Base-by-base conservation (phyloP, 2,329 filamentous ascomycete species). In the Ophiocordyceps camponoti-floridani region DNA sequence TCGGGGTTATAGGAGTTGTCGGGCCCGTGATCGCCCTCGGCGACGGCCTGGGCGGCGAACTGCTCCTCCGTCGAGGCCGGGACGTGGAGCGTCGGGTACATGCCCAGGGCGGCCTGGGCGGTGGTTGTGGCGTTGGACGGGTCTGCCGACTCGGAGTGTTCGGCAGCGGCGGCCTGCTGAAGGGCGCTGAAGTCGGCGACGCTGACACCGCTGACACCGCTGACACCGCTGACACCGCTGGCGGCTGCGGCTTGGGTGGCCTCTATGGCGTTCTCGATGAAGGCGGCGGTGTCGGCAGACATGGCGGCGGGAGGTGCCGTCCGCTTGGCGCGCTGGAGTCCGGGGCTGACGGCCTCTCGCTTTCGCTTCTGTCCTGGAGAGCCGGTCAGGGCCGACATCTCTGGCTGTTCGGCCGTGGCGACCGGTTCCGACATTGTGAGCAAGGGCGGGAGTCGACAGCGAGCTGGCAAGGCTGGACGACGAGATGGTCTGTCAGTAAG, bases 71-170 rank as follows among this genome's bases (percentile, higher is more conserved):
- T 77, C 3, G 71, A 64, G 19, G 68, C 65, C 3, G 73, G 73
- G 3, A 77, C 69, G 49, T 77, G 73, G 3, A 77, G 61, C 2
- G 72, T 73, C 5, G 73, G 73, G 53, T 75, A 77, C 66, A 77
- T 73, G 46, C 68, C 69, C 3, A 77, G 61, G 27, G 73, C 73
- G 12, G 74, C 74, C 38, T 75, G 73, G 5, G 74, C 74, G 13
- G 74, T 77, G 52, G 66, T 76, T 4, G 73, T 74, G 18, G 72
- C 73, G 52, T 69, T 72, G 45, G 67, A 62, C 11, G 69, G 64
- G 49, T 75, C 69, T 12, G 69, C 55, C 10, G 64, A 56, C 44
- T 71, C 70, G 12, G 62, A 59, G 49, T 72, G 69, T 16, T 70
- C 60, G 23, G 56, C 60, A 41, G 61, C 58, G 6, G 71, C 63